These are phyloP conservation scores for Erodium trifolium DNA, from an alignment of 441 rosid genomes.

Conservation along the genomic window DNA sequence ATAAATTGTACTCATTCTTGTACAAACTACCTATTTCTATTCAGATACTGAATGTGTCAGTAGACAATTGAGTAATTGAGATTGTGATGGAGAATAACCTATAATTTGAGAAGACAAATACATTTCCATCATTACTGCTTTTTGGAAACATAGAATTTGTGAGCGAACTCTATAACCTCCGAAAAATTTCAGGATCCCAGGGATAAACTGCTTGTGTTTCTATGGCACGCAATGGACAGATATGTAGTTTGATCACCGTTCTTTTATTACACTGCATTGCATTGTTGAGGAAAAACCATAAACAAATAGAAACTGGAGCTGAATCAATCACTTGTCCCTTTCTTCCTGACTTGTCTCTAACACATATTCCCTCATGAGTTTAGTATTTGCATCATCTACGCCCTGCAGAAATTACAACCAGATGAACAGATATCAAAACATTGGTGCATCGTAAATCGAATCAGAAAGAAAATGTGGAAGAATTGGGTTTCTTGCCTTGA, in stretches of 20 bases:
- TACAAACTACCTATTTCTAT: neutral
- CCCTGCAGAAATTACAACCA: conserved; percentile 29
- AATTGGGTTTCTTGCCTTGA: conserved; percentile 32
- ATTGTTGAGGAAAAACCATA: neutral
- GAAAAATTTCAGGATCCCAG: too few species aligned
- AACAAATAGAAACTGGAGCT: neutral
- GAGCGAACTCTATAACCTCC: neutral
- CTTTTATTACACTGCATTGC: neutral
- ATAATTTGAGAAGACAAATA: too few species aligned
- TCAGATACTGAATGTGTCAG: neutral
- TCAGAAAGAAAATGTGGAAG: neutral
- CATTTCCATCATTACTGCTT: too few species aligned
- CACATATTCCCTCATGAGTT: conserved; percentile 69
- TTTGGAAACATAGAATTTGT: neutral
- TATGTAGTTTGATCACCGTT: neutral
- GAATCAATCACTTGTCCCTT: conserved; percentile 28
- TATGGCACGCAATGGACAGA: too few species aligned
- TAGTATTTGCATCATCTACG: conserved; percentile 52
- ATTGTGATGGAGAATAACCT: neutral
- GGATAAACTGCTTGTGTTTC: too few species aligned
- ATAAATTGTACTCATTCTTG: neutral
- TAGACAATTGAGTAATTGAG: neutral
- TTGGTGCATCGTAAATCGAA: neutral
- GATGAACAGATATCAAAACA: neutral
- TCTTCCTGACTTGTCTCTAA: conserved; percentile 47